Evolutionary conservation across 2,329 filamentous ascomycete genomes (phyloP).

Genomic region (Aspergillus clavatus): DNA sequence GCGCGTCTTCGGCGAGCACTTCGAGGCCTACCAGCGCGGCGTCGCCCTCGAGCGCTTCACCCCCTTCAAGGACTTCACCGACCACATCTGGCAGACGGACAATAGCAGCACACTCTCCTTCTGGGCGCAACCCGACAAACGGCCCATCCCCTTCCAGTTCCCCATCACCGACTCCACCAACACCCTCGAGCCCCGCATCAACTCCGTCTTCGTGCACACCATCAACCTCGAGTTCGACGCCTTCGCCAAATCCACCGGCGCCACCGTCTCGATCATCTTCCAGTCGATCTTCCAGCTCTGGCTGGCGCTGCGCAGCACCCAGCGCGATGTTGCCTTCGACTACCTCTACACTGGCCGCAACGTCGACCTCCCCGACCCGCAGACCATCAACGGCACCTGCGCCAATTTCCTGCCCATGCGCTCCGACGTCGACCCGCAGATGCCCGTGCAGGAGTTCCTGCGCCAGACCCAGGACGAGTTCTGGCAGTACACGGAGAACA

Average conservation of each 20-base stretch:
- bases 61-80: slow-evolving; percentile 25
- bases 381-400: slow-evolving; percentile 34
- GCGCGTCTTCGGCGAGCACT: slow-evolving; percentile 35
- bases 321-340: slow-evolving; percentile 27
- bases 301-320: slow-evolving; percentile 19
- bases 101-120: not conserved
- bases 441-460: slow-evolving; percentile 14
- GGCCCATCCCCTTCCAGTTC: not conserved
- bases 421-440: slow-evolving; percentile 9
- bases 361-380: slow-evolving; percentile 32
- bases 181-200: slow-evolving; percentile 13
- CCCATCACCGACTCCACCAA: not conserved
- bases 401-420: slow-evolving; percentile 38
- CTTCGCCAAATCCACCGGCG: slow-evolving; percentile 18
- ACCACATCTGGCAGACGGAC: slow-evolving; percentile 7
- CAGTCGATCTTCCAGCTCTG: slow-evolving; percentile 32
- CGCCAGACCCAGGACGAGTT: slow-evolving; percentile 21
- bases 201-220: slow-evolving; percentile 11
- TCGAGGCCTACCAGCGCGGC: slow-evolving; percentile 19
- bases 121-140: not conserved
- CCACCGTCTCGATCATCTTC: slow-evolving; percentile 34
- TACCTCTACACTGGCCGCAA: slow-evolving; percentile 39
- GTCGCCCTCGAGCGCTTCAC: slow-evolving; percentile 7
- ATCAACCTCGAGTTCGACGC: slow-evolving; percentile 16
- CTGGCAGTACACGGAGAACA: slow-evolving; percentile 29